Evolutionary conservation across 768 basidiomycete species (phyloP), one percentile per base, ranked within the genome.

Genomic region (Suillus clintonianus): DNA sequence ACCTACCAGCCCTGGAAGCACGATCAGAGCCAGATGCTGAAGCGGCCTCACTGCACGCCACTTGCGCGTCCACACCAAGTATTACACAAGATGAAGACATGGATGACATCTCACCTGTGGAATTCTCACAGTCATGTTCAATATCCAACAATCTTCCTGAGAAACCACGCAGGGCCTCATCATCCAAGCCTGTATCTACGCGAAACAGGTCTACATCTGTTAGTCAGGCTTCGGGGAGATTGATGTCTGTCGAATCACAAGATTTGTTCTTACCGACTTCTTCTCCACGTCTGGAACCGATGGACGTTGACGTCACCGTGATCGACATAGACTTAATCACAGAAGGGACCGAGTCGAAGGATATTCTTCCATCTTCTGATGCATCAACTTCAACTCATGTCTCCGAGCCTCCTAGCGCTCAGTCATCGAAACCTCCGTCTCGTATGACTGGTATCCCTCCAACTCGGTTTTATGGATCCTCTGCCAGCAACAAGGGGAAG

Each of bases 241-340:
- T 39, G 10, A 41, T 57, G 27, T 57, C 56, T 5, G 15, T 41
- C 24, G 56, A 11, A 57, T 17, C 39, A 19, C 39, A 27, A 6
- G 17, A 41, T 19, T 41, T 27, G 6, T 7, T 19, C 17, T 6
- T 57, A 17, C 70, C 73, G 30, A 32, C 63, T 10, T 68, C 72
- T 11, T 61, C 48, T 32, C 9, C 37, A 13, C 32, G n/a, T 30
- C 22, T 5, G 22, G 72, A 72, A 34, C 2, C 6, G 34, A 77
- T 76, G 72, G 71, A 77, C 32, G 62, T 74, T n/a, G 75, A 75
- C 41, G 37, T 4, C 24, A 27, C 24, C 0, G 37, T 57, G 19
- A 56, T 56, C 17, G 56, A 57, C 10, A 13, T 57, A 10, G 56
- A 41, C 1, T 19, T 39, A 11, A 19, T 27, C 39, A 24, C 17